Evolutionary conservation across 345 rosid species (phyloP), one percentile per base, ranked within the genome.

Genomic region (Gossypium anomalum): DNA sequence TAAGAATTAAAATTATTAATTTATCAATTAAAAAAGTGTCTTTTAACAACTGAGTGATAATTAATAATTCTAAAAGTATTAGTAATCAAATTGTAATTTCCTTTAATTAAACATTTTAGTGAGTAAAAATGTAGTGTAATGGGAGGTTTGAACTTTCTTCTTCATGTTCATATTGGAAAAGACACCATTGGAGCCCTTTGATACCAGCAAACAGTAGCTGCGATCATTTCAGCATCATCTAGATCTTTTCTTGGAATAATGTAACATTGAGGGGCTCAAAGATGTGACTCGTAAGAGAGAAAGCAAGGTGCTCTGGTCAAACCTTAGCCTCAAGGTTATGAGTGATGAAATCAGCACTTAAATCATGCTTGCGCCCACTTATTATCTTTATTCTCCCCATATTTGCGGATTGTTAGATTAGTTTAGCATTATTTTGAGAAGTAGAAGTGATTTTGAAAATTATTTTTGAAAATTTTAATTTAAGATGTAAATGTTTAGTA

Each of bases 401-500:
- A 45, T 13, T 47, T 47, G 3, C 3, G 2, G 0, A 12, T 14
- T 8, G 14, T 45, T 45, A 45, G 2, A 0, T 29, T 29, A 29
- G 38, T 29, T 29, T 29, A 29, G 38, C 1, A 0, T 29, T 29
- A 29, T 0, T 29, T 29, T 29, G 5, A 29, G 0, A 4, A 29
- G 5, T 29, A 29, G 1, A 0, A 29, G 5, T 29, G 38, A 29
- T 29, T 29, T 29, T 29, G 0, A 4, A 0, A 29, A 3, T 0
- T 29, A 29, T 0, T 3, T 29, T 29, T 29, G 0, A 29, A 29
- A 29, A 29, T 0, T 29, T 29, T 29, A 0, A 4, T 29, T 29
- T 29, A 29, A 29, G 0, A 29, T 29, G 4, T 29, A 29, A 29
- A 0, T 4, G 0, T 29, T 29, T 4, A 3, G 1, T 29, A 0